A percentile compares a stretch with the other conserved stretches of the same genome.
These are phyloP conservation scores for Podospora tetraspora DNA, from an alignment of 495 filamentous ascomycete genomes.

Conservation along the genomic window DNA sequence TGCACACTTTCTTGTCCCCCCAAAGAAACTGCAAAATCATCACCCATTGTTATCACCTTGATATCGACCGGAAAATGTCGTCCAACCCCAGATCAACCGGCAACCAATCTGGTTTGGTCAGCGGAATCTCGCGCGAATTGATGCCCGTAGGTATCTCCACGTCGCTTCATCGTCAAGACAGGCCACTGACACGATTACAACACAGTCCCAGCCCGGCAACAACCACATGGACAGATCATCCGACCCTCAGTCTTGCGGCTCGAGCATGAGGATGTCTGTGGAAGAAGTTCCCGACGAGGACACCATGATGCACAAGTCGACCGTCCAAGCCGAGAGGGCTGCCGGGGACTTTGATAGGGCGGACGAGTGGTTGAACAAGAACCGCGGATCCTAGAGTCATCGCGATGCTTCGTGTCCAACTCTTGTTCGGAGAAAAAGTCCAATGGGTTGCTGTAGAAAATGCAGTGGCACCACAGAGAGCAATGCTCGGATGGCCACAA, in stretches of 20 bases:
- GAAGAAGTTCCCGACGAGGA: background rate
- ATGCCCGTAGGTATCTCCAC: background rate
- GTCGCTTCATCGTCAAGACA: background rate
- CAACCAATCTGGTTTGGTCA: background rate
- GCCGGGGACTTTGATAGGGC: background rate
- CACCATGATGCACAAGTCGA: background rate
- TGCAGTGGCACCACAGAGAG: background rate
- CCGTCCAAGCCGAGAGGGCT: background rate
- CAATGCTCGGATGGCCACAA: background rate
- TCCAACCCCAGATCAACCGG: background rate
- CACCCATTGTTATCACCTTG: background rate
- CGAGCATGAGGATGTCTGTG: background rate
- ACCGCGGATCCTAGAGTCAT: background rate
- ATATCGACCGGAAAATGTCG: background rate
- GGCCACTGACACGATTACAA: background rate
- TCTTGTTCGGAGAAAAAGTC: background rate
- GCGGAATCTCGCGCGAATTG: background rate
- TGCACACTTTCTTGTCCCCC: no score
- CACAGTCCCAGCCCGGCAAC: background rate
- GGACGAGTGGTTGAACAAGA: background rate
- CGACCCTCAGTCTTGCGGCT: background rate
- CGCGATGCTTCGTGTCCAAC: no score
- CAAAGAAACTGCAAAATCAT: no score
- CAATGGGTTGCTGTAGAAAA: background rate
- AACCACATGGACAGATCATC: background rate